These are phyloP conservation scores for Phylloporus rhodoxanthus DNA, from an alignment of 768 basidiomycete species.

Conservation along the genomic window DNA sequence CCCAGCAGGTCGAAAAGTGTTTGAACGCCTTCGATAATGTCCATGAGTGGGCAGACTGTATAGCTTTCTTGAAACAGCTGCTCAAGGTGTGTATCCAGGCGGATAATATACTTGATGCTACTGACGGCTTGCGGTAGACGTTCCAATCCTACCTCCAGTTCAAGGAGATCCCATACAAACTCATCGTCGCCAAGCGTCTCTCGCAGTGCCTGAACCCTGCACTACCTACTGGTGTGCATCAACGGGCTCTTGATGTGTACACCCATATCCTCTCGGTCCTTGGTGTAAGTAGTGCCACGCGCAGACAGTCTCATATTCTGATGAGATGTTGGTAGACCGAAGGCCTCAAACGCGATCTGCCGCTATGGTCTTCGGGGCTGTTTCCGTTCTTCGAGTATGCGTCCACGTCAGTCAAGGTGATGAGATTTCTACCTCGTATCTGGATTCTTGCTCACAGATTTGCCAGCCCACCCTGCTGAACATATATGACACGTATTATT, in stretches of 20 bases:
- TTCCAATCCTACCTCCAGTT: conserved; percentile 92
- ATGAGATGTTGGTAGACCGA: conserved; percentile 52
- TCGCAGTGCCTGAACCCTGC: conserved; percentile 98
- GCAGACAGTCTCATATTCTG: conserved; percentile 1
- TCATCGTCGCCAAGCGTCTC: conserved; percentile 90
- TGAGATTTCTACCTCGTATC: conserved; percentile 2
- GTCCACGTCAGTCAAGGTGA: conserved; percentile 91
- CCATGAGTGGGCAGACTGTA: conserved; percentile 99
- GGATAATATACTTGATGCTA: background rate
- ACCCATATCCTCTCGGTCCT: conserved; percentile 85
- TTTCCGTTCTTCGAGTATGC: conserved; percentile 99
- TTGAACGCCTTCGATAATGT: conserved; percentile 91
- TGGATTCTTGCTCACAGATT: background rate
- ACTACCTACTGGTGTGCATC: conserved; percentile 92
- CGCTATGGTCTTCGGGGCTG: conserved; percentile 91
- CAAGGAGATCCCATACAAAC: conserved; percentile 92
- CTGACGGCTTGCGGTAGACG: conserved; percentile 47
- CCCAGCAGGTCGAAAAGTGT: conserved; percentile 87
- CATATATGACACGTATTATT: conserved; percentile 89
- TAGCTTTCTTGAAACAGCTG: conserved; percentile 90
- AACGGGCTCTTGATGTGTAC: conserved; percentile 93
- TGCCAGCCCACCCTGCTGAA: conserved; percentile 76
- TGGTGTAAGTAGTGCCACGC: conserved; percentile 52
- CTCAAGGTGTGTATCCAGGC: conserved; percentile 58
- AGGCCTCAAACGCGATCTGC: conserved; percentile 78